A percentile compares a stretch with the other conserved stretches of the same genome.
These are phyloP conservation scores for Blastocladiella emersonii DNA, from an alignment of 371 early-diverging fungal genomes.

Conservation along the genomic window DNA sequence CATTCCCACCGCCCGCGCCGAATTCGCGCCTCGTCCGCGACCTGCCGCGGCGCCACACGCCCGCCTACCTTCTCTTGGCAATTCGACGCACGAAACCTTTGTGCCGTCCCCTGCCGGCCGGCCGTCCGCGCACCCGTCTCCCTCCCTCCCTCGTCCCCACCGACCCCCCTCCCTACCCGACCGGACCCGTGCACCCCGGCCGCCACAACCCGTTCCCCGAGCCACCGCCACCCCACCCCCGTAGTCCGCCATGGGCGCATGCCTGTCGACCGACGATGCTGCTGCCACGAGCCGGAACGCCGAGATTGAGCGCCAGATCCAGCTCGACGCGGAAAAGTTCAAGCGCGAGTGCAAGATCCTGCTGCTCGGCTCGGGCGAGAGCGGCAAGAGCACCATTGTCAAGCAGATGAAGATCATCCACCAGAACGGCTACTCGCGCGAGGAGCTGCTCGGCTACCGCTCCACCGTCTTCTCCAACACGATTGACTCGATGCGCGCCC, in stretches of 20 bases:
- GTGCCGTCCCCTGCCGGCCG: no score
- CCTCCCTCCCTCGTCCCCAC: no score
- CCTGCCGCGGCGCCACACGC: no score
- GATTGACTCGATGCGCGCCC: slow-evolving; percentile 50
- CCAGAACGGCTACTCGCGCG: slow-evolving; percentile 41
- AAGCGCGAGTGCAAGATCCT: slow-evolving; percentile 58
- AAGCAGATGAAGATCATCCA: slow-evolving; percentile 24
- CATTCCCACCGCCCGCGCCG: no score
- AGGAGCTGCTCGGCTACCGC: slow-evolving; percentile 21
- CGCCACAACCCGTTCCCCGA: no score
- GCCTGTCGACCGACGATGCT: background rate
- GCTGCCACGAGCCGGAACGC: background rate
- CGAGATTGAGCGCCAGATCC: slow-evolving; percentile 44
- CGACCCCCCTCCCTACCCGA: no score
- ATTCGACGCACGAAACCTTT: no score
- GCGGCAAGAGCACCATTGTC: slow-evolving; percentile 50
- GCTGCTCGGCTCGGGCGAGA: slow-evolving; percentile 32
- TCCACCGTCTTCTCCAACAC: slow-evolving; percentile 55
- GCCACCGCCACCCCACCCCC: no score
- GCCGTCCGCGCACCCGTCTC: no score
- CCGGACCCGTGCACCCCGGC: no score
- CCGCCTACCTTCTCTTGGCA: no score
- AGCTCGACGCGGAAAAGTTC: slow-evolving; percentile 34
- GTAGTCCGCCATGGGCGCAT: background rate
- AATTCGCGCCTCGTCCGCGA: no score